Evolutionary conservation across 2,329 filamentous ascomycete species (phyloP), one percentile per base, ranked within the genome.

Genomic region (Colletotrichum echinochloae): DNA sequence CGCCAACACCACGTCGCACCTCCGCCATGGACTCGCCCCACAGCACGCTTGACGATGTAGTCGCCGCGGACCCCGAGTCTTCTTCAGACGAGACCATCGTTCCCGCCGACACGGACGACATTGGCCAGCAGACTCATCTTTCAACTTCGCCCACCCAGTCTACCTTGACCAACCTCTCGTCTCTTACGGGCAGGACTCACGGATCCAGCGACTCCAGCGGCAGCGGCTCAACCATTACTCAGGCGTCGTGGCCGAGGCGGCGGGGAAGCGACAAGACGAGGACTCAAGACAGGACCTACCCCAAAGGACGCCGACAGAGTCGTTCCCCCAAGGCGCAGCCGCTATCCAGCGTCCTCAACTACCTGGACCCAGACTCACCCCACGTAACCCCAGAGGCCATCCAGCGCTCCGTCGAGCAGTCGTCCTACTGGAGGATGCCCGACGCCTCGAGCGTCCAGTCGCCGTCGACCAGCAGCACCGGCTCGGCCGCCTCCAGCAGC

Each of bases 301-400:
- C 46, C 73, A 73, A 72, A 68, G 60, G 65, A 66, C 54, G 72
- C 30, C 55, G 12, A 49, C 11, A 66, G 59, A 73, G 41, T 20
- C 74, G 26, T 20, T 72, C 65, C 11, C 73, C 55, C 16, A 55
- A 65, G 73, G 74, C 54, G 30, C 64, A 70, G 7, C 62, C 54
- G 1, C 72, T n/a, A 61, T 71, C 41, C 74, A 78, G 82, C 66
- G 81, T 81, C 28, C 79, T 90, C 49, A 85, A 85, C 74, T 90
- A 88, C 76, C 83, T 90, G 69, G 88, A 90, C 76, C 83, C 84
- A 60, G 89, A 89, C 71, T 89, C 89, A 69, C 85, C 88, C 56
- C 82, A 84, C 71, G 64, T 79, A 7, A 81, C 79, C 0, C 72
- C 77, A 0, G 81, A 82, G 59, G 74, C 73, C 35, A 79, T 80